A percentile compares a stretch with the other conserved stretches of the same genome.
Conservation (phyloP, 257 asterid genomes). For the Rehmannia glutinosa region DNA sequence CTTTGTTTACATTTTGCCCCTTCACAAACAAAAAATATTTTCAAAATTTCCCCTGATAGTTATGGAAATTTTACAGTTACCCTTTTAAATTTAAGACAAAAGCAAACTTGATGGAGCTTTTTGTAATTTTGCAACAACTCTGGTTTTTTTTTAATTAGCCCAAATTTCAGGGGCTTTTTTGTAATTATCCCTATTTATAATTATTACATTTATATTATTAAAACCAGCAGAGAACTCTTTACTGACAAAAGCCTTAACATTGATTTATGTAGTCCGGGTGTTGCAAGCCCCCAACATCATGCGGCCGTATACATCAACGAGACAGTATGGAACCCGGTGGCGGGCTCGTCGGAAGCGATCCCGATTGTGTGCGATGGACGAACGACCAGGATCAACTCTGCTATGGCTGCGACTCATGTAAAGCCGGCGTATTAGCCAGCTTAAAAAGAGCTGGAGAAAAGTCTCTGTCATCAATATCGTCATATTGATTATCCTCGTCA, state of each 20-base stretch:
- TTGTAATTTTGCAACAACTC: too few relatives aligned
- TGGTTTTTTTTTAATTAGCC: too few relatives aligned
- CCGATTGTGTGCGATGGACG: conserved; percentile 66
- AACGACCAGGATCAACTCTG: conserved; percentile 60
- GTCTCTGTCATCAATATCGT: conserved; percentile 78
- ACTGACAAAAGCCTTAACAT: not conserved
- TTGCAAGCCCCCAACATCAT: conserved; percentile 87
- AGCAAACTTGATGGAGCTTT: too few relatives aligned
- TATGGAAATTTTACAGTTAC: too few relatives aligned
- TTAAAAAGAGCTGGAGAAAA: conserved; percentile 85
- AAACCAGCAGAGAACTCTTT: too few relatives aligned
- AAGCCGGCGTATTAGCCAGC: conserved; percentile 89
- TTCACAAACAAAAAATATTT: too few relatives aligned
- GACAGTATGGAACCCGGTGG: conserved; percentile 56
- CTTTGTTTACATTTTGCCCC: too few relatives aligned
- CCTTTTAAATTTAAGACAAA: too few relatives aligned
- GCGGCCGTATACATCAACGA: conserved; percentile 63
- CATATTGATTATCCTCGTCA: conserved; percentile 64
- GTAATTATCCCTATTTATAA: too few relatives aligned
- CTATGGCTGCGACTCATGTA: conserved; percentile 73
- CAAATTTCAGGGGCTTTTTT: too few relatives aligned
- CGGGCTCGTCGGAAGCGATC: conserved; percentile 39
- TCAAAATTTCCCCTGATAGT: too few relatives aligned
- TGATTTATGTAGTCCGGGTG: conserved; percentile 69
- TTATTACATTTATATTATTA: too few relatives aligned